Base-by-base conservation (phyloP, 139 green algal species). In the Picochlorum sp. region DNA sequence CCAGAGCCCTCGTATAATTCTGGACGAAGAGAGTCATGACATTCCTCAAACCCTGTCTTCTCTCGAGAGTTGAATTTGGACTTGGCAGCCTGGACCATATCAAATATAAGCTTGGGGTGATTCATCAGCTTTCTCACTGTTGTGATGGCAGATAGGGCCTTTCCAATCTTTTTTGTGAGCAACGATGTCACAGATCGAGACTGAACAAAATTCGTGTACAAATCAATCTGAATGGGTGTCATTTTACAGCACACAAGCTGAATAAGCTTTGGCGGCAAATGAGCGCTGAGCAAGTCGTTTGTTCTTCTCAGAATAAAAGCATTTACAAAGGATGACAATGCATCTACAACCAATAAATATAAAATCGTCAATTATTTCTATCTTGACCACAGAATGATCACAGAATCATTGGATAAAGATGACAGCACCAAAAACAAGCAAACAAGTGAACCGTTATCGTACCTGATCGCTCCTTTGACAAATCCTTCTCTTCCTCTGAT, bases 201-300 rank as follows among this genome's bases (percentile, higher is more conserved):
- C 47, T 86, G 45, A 15, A 98, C 79, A 69, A 98, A 98, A 73
- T 93, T 84, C 28, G 66, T 32, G 80, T 99, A 99, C 50, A 99
- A 73, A 54, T 78, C 45, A 13, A 62, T 54, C 81, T 99, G 94
- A 65, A 99, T 79, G 16, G 81, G 64, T 15, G 86, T 91, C 70
- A 96, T 69, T 21, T 71, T 73, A 82, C 92, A 98, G 80, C 92
- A 97, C 65, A 99, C 94, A 45, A 99, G 81, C 62, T 93, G 65
- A 14, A 99, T 81, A 30, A 96, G 78, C 85, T 99, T 99, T 50
- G 94, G 93, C 8, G 94, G 94, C 61, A 98, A 86, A 77, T 98
- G 91, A 57, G 90, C 79, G 20, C 73, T 88, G 24, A 98, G 81
- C 45, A 99, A 85, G 11, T 81, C 79, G 78, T 98, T 99, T 68